Conservation (phyloP, 2,329 filamentous ascomycete genomes). For the Diaporthe velutina region DNA sequence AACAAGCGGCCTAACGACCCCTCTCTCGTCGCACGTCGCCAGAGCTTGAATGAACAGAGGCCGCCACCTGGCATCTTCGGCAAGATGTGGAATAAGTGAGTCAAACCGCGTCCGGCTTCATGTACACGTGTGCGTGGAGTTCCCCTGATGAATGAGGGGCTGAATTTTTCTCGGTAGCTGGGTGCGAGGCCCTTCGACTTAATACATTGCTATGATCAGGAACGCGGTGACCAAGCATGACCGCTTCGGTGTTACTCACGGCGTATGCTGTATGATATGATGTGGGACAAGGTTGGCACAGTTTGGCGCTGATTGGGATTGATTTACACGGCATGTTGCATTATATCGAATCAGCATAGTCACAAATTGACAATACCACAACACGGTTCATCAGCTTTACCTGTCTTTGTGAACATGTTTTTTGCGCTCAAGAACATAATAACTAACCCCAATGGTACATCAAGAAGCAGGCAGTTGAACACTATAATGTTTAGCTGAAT, state of each 20-base stretch:
- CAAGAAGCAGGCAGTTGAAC: too few species aligned
- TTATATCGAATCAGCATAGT: neutral
- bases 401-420: too few species aligned
- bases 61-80: slow-evolving; percentile 63
- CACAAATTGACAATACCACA: neutral
- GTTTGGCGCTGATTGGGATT: slow-evolving; percentile 5
- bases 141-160: too few species aligned
- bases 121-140: too few species aligned
- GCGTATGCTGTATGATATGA: neutral
- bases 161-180: neutral
- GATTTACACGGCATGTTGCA: neutral
- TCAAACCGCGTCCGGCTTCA: neutral
- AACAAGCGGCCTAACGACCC: slow-evolving; percentile 63
- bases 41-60: slow-evolving; percentile 68
- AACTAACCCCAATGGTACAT: too few species aligned
- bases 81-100: slow-evolving; percentile 70
- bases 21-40: slow-evolving; percentile 59
- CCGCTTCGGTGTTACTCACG: neutral
- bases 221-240: neutral
- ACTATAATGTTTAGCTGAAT: too few species aligned
- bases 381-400: too few species aligned
- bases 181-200: slow-evolving; percentile 25
- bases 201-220: rapidly evolving
- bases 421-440: too few species aligned
- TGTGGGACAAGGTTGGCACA: neutral